Evolutionary conservation across 2,329 filamentous ascomycete species (phyloP).

Genomic region (Botrytis elliptica): DNA sequence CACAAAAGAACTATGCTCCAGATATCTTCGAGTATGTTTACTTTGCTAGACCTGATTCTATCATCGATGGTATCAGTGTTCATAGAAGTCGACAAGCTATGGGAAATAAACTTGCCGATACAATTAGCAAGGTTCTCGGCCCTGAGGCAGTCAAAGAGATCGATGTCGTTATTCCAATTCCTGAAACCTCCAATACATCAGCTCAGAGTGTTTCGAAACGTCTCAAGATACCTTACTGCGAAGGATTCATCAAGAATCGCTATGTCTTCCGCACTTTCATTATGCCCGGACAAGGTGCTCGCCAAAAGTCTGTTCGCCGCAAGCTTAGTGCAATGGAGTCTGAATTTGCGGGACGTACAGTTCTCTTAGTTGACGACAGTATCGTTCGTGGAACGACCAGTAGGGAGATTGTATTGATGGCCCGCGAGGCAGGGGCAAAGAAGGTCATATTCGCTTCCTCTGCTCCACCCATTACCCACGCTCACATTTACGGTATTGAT

Average conservation of each 20-base stretch:
- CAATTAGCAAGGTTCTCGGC: constrained; percentile 65
- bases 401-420: constrained; percentile 79
- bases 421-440: constrained; percentile 75
- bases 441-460: constrained; percentile 83
- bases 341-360: constrained; percentile 78
- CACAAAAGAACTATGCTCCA: constrained; percentile 68
- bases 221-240: constrained; percentile 73
- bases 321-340: constrained; percentile 85
- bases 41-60: constrained; percentile 76
- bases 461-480: constrained; percentile 77
- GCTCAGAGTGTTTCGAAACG: constrained; percentile 73
- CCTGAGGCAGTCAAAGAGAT: constrained; percentile 71
- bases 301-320: constrained; percentile 82
- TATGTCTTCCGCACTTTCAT: constrained; percentile 89
- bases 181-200: constrained; percentile 79
- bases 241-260: constrained; percentile 85
- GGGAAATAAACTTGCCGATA: constrained; percentile 77
- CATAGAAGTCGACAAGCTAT: constrained; percentile 82
- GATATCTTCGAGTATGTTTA: constrained; percentile 91
- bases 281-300: constrained; percentile 75
- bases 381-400: constrained; percentile 86
- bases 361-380: constrained; percentile 84
- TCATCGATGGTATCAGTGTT: constrained; percentile 86
- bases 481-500: constrained; percentile 84
- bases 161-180: constrained; percentile 81